Conservation (phyloP, 352 stramenopile species). For the Phytopythium ostracodes region DNA sequence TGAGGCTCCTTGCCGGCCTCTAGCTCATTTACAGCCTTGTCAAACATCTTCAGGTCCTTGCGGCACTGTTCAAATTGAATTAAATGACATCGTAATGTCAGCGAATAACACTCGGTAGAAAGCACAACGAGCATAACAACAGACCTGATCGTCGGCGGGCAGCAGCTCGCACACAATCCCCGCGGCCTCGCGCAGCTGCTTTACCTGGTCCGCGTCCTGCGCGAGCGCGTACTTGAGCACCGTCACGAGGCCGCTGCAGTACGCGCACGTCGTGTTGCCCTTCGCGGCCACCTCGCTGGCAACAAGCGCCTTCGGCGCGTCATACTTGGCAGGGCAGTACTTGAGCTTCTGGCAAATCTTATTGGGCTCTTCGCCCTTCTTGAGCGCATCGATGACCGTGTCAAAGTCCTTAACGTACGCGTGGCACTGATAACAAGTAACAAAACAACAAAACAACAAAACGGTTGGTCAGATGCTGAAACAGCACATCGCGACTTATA, state of each 20-base stretch:
- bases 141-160: slow-evolving; percentile 54
- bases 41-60: slow-evolving; percentile 62
- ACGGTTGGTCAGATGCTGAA: slow-evolving; percentile 7
- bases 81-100: neutral
- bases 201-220: slow-evolving; percentile 52
- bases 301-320: slow-evolving; percentile 4
- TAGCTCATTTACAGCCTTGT: slow-evolving; percentile 39
- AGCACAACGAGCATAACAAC: neutral
- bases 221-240: slow-evolving; percentile 55
- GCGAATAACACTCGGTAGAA: neutral
- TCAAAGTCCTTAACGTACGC: slow-evolving; percentile 55
- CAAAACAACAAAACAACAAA: slow-evolving; percentile 5
- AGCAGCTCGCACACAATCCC: slow-evolving; percentile 66
- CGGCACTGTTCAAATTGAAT: slow-evolving; percentile 37
- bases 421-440: slow-evolving; percentile 43
- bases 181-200: slow-evolving; percentile 54
- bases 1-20: slow-evolving; percentile 56
- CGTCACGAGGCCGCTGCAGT: slow-evolving; percentile 61
- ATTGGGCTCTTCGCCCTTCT: slow-evolving; percentile 57
- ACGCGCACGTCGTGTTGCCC: slow-evolving; percentile 42
- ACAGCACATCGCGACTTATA: neutral
- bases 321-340: slow-evolving; percentile 30
- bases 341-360: slow-evolving; percentile 64
- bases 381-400: slow-evolving; percentile 52
- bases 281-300: slow-evolving; percentile 13